A percentile compares a stretch with the other conserved stretches of the same genome.
Evolutionary conservation across 164 flowering plant genomes (phyloP).

Genomic region (Stephania japonica): DNA sequence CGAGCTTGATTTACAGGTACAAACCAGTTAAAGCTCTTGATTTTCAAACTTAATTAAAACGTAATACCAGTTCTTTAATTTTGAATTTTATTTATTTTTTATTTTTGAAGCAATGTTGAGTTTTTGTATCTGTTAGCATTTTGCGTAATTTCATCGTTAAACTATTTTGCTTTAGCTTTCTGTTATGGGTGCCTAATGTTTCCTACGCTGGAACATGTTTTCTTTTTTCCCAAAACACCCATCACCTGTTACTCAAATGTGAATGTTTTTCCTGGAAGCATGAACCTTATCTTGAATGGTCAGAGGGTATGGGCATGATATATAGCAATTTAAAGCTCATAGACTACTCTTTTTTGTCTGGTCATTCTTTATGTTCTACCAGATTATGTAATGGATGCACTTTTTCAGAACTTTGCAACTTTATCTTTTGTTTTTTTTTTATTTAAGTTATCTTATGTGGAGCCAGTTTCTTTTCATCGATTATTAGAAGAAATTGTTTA

Average conservation of each 20-base stretch:
- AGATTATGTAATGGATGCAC: constrained; percentile 17
- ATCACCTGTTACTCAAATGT: constrained; percentile 13
- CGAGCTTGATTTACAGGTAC: constrained; percentile 61
- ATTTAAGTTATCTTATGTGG: not conserved
- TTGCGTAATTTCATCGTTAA: constrained; percentile 6
- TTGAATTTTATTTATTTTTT: too few relatives aligned
- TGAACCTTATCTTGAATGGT: constrained; percentile 41
- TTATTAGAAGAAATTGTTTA: not conserved
- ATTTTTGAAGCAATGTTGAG: too few relatives aligned
- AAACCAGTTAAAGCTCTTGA: not conserved
- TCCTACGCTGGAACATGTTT: constrained; percentile 34
- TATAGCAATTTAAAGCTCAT: constrained; percentile 22
- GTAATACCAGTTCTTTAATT: too few relatives aligned
- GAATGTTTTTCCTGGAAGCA: constrained; percentile 10
- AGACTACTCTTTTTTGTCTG: constrained; percentile 18
- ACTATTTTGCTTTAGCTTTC: constrained; percentile 4
- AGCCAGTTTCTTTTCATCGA: constrained; percentile 6
- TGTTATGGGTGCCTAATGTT: constrained; percentile 24
- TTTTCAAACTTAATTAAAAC: not conserved
- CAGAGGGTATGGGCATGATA: constrained; percentile 44
- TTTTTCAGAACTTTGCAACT: not conserved
- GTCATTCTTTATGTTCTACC: constrained; percentile 18
- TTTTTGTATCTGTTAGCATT: not conserved
- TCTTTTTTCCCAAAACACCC: constrained; percentile 17
- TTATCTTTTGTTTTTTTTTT: too few relatives aligned